These are phyloP conservation scores for Clitopilus hobsonii DNA, from an alignment of 768 basidiomycete species.

Conservation along the genomic window DNA sequence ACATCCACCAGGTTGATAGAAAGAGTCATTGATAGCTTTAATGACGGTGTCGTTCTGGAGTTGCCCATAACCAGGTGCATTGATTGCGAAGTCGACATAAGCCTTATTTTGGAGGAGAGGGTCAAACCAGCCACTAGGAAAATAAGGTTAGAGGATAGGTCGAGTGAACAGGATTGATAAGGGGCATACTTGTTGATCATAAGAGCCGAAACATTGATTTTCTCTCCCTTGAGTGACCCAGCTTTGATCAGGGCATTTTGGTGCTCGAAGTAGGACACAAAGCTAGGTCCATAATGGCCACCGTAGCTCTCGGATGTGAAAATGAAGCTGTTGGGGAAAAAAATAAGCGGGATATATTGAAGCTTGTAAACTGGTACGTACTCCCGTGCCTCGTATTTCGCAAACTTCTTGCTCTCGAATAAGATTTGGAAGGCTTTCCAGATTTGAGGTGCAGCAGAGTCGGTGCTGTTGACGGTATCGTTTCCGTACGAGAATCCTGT, in stretches of 20 bases:
- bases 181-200: slow-evolving; percentile 49
- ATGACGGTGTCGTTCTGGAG: slow-evolving; percentile 46
- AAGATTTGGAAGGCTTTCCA: slow-evolving; percentile 64
- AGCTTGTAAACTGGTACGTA: slow-evolving; percentile 17
- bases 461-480: slow-evolving; percentile 52
- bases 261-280: slow-evolving; percentile 59
- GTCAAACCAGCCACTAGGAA: slow-evolving; percentile 57
- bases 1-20: slow-evolving; percentile 46
- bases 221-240: slow-evolving; percentile 42
- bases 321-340: slow-evolving; percentile 40
- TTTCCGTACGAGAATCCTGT: slow-evolving; percentile 61
- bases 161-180: not conserved
- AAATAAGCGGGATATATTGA: not conserved
- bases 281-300: slow-evolving; percentile 62
- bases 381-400: slow-evolving; percentile 50
- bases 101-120: slow-evolving; percentile 60
- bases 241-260: slow-evolving; percentile 50
- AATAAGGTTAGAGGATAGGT: not conserved
- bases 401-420: slow-evolving; percentile 51
- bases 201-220: slow-evolving; percentile 50
- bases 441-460: slow-evolving; percentile 50
- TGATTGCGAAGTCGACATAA: slow-evolving; percentile 52
- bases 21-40: slow-evolving; percentile 41
- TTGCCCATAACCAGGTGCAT: slow-evolving; percentile 66
- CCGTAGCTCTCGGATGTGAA: slow-evolving; percentile 67